These are phyloP conservation scores for Lasiodiplodia sp. DNA, from an alignment of 2,329 filamentous ascomycete genomes.

Conservation along the genomic window DNA sequence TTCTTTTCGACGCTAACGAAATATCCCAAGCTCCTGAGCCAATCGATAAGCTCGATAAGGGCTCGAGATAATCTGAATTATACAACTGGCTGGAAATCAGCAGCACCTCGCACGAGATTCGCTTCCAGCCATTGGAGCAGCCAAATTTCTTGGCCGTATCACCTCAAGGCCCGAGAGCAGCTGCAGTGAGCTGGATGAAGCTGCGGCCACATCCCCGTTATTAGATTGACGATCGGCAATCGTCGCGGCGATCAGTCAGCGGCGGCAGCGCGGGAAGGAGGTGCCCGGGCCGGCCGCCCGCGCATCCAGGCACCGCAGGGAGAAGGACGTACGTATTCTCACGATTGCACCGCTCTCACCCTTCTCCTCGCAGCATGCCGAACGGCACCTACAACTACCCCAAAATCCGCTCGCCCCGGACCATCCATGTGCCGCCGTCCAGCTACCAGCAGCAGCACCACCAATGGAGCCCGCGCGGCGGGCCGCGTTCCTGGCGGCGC, in stretches of 20 bases:
- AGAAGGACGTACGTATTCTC: not conserved
- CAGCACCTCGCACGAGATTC: not conserved
- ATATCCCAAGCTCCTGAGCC: too few relatives aligned
- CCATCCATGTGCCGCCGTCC: constrained; percentile 28
- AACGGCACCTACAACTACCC: constrained; percentile 28
- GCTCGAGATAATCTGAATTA: too few relatives aligned
- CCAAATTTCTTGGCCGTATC: not conserved
- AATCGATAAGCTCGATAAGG: too few relatives aligned
- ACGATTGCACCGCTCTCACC: not conserved
- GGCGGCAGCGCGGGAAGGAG: not conserved
- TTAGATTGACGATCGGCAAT: not conserved
- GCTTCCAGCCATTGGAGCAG: not conserved
- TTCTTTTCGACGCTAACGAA: too few relatives aligned
- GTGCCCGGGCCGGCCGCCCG: not conserved
- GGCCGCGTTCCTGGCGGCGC: constrained; percentile 36
- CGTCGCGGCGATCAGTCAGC: not conserved
- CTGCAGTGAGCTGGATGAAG: not conserved
- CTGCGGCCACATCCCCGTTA: not conserved
- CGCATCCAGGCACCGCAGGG: not conserved
- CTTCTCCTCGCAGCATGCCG: constrained; percentile 19
- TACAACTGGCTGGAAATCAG: not conserved
- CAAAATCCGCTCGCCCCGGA: constrained; percentile 24
- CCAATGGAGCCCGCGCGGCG: constrained; percentile 25
- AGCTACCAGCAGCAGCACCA: not conserved
- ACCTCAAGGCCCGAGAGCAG: not conserved